Percentiles rank a stretch among this genome's conserved stretches.
Evolutionary conservation across 2,329 filamentous ascomycete genomes (phyloP).

Genomic region (Phyllosticta ampelicida): DNA sequence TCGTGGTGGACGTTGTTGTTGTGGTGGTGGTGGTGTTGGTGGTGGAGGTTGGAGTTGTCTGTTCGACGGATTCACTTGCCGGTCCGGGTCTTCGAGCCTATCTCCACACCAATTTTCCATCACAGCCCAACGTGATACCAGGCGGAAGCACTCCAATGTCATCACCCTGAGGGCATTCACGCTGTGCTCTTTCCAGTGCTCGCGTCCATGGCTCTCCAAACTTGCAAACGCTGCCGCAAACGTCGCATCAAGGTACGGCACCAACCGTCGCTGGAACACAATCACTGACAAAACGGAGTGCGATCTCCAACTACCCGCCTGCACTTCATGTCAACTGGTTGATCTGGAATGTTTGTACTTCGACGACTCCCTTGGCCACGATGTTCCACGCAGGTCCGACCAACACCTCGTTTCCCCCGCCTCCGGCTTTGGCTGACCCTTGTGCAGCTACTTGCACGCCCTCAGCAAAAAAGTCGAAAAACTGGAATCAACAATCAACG

Average conservation of each 20-base stretch:
- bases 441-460: slow-evolving; percentile 6
- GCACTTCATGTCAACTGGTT: slow-evolving; percentile 6
- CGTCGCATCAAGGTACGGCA: slow-evolving; percentile 7
- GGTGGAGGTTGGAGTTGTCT: background rate
- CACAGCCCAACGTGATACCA: background rate
- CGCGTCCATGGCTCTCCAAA: slow-evolving; percentile 8
- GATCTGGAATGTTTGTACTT: slow-evolving; percentile 7
- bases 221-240: slow-evolving; percentile 8
- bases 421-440: background rate
- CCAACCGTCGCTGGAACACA: background rate
- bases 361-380: slow-evolving; percentile 4
- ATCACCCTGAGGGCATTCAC: too few species aligned
- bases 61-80: background rate
- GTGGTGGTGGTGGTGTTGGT: background rate
- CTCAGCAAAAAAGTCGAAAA: slow-evolving; percentile 5
- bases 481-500: slow-evolving; percentile 3
- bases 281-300: background rate
- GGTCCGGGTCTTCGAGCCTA: background rate
- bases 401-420: background rate
- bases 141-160: background rate
- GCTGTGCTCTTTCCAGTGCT: too few species aligned
- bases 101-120: background rate
- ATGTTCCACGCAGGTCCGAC: slow-evolving; percentile 4
- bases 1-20: background rate
- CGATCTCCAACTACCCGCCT: slow-evolving; percentile 4